Percentiles rank a stretch among this genome's conserved stretches.
These are phyloP conservation scores for Alloteropsis semialata DNA, from an alignment of 176 grass and related monocot species.

Conservation along the genomic window DNA sequence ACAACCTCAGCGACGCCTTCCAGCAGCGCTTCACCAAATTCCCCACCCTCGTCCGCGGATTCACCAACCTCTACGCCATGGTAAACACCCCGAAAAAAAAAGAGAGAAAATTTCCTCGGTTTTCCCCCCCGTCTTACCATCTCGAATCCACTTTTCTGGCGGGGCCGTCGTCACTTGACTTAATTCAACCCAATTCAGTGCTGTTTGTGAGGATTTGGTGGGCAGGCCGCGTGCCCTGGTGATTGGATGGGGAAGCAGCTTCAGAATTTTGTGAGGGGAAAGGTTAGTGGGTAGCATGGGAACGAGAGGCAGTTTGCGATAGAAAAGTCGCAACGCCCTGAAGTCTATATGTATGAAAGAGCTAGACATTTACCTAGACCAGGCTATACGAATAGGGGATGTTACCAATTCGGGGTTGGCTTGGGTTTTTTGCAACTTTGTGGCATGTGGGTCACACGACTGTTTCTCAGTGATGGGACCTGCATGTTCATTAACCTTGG, in stretches of 20 bases:
- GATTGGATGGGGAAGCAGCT: neutral
- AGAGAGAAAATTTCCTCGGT: neutral
- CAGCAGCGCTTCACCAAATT: constrained; percentile 99
- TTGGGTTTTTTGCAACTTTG: constrained; percentile 1
- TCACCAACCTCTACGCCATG: constrained; percentile 98
- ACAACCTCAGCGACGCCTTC: constrained; percentile 99
- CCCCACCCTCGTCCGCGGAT: constrained; percentile 95
- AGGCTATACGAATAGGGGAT: neutral
- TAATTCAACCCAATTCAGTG: neutral
- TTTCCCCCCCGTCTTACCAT: neutral
- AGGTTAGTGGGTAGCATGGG: neutral
- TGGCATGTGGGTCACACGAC: constrained; percentile 11
- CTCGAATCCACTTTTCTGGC: neutral
- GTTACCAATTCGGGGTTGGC: constrained; percentile 25
- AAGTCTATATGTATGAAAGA: neutral
- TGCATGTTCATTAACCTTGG: constrained; percentile 12
- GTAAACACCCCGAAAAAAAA: constrained; percentile 28
- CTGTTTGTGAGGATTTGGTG: constrained; percentile 8
- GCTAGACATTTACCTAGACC: neutral
- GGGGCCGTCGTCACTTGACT: neutral
- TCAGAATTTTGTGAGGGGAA: neutral
- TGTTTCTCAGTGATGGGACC: neutral
- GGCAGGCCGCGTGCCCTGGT: neutral
- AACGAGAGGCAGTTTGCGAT: neutral
- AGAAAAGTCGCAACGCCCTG: neutral